Base-by-base conservation (phyloP, 192 early-diverging fungal genomes). In the Coemansia sp. region DNA sequence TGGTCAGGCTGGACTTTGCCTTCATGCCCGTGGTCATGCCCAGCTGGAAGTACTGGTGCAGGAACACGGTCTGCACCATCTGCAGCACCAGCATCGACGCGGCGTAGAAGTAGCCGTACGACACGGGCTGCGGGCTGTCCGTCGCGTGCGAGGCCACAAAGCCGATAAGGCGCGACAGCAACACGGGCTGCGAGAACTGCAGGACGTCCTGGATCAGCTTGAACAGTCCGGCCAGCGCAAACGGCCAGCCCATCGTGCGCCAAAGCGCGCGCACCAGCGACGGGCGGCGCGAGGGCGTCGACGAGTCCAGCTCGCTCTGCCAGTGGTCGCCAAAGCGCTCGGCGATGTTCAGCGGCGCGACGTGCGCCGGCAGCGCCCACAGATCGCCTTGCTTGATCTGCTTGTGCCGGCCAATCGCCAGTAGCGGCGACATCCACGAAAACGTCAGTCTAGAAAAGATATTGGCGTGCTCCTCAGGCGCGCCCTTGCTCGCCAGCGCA, bases 11-110 rank as follows among this genome's bases (percentile, higher is more conserved):
- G 11, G 91, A 84, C 55, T 88, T 87, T n/a, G n/a, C n/a, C 34
- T 91, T 81, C 57, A 88, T 83, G 85, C 93, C 89, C 53, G 91
- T 93, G n/a, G n/a, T n/a, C 94, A 88, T 87, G 16, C 83, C 76
- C 65, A 91, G 85, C 72, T 98, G 95, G 4, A 83, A 64, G 18
- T 92, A 95, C 66, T 94, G 93, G 67, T 95, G 92, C 54, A 95
- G 83, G 6, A 93, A 76, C 35, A 89, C 74, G 1, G 94, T 93
- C 71, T 98, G 94, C 10, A 83, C 66, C 11, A 91, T 55, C 60
- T 64, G 93, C 91, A 42, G 88, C 86, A 6, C 19, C 55, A 98
- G 86, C 93, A 98, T 97, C 29, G 87, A 64, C 2, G 83, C 32
- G 25, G 95, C 93, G 60, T 95, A 93, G 30, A 85, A 72, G 64